phyloP scores from a whole-genome alignment of 2,329 filamentous ascomycete genomes.

The Tolypocladium capitatum region DNA sequence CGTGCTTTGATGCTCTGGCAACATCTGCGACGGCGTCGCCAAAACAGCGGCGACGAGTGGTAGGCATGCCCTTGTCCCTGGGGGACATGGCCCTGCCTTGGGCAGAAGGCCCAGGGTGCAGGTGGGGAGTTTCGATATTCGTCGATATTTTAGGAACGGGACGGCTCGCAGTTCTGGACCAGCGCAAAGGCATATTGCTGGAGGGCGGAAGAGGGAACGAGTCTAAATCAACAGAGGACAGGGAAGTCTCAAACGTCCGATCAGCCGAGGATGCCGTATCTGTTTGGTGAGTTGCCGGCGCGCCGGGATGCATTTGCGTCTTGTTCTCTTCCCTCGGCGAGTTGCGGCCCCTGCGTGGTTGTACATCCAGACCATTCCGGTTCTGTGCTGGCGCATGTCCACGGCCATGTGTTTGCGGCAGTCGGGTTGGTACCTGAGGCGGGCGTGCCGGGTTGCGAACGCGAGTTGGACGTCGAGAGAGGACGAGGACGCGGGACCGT shows the following conservation, averaged over 20 bases:
- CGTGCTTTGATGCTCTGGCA: constrained; percentile 13
- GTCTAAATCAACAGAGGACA: constrained; percentile 8
- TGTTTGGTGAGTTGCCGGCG: neutral
- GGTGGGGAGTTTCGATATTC: neutral
- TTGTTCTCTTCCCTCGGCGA: neutral
- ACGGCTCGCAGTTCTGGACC: neutral
- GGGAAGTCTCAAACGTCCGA: constrained; percentile 6
- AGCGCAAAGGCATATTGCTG: neutral
- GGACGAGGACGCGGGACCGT: constrained; percentile 13
- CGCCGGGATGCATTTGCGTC: neutral
- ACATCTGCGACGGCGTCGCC: constrained; percentile 6
- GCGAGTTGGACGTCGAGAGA: constrained; percentile 13
- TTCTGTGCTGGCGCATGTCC: neutral
- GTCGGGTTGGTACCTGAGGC: neutral
- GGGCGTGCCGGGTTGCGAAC: constrained; percentile 7
- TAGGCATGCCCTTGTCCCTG: neutral
- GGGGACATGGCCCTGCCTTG: constrained; percentile 2
- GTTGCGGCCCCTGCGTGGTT: neutral
- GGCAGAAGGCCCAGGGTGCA: neutral
- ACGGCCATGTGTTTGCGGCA: neutral
- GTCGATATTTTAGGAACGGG: neutral
- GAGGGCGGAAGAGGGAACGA: constrained; percentile 11
- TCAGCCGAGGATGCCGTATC: neutral
- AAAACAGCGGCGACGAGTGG: constrained; percentile 2
- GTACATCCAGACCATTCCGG: neutral